phyloP scores from a whole-genome alignment of 805 yeast species.

The Teunomyces panamensis region DNA sequence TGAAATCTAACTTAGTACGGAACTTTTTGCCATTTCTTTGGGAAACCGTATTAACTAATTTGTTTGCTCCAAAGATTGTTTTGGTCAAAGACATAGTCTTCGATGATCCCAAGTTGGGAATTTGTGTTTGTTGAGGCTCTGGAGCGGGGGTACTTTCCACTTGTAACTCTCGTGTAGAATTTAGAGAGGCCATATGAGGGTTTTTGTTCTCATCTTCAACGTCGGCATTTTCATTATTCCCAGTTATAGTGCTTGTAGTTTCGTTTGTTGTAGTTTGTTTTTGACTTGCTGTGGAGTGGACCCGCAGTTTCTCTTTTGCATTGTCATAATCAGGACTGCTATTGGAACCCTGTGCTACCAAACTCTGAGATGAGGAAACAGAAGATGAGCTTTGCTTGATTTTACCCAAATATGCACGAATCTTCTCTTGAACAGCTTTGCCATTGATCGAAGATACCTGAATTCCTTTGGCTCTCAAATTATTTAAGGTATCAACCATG shows the following conservation, averaged over 20 bases:
- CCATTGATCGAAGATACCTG: neutral
- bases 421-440: neutral
- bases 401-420: neutral
- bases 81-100: neutral
- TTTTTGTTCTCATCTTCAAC: neutral
- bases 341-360: too few relatives aligned
- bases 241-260: neutral
- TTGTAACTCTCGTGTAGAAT: neutral
- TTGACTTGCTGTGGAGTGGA: too few relatives aligned
- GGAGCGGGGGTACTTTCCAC: neutral
- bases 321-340: too few relatives aligned
- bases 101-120: neutral
- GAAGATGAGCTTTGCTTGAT: neutral
- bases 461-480: neutral
- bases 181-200: too few relatives aligned
- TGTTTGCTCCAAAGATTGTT: neutral
- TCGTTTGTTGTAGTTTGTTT: too few relatives aligned
- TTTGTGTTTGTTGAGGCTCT: neutral
- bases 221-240: neutral
- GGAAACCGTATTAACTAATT: neutral
- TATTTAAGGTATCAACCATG: neutral
- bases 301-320: too few relatives aligned
- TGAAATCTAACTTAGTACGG: neutral
- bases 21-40: neutral
- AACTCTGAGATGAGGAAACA: neutral